Percentiles rank a stretch among this genome's conserved stretches.
These are phyloP conservation scores for Leccinum sublutescens DNA, from an alignment of 768 basidiomycete species.

Conservation along the genomic window DNA sequence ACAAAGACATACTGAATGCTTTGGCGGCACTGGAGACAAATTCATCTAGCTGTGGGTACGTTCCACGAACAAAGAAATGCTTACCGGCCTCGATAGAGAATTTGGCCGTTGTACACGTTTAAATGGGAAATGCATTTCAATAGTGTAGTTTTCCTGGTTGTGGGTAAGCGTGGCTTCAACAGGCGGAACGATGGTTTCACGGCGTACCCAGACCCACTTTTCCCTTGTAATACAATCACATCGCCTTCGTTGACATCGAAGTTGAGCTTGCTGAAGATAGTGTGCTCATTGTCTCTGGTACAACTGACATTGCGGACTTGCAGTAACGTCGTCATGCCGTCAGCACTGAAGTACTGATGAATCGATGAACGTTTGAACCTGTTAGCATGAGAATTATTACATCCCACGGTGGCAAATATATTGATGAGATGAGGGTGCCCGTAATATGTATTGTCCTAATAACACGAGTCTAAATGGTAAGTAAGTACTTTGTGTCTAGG, in stretches of 20 bases:
- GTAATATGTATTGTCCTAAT: constrained; percentile 18
- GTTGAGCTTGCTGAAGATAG: constrained; percentile 59
- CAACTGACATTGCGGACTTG: constrained; percentile 53
- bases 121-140: constrained; percentile 85
- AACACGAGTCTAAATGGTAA: constrained; percentile 29
- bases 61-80: constrained; percentile 15
- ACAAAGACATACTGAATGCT: constrained; percentile 41
- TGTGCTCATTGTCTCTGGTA: constrained; percentile 42
- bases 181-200: not conserved
- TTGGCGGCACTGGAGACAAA: constrained; percentile 43
- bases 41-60: not conserved
- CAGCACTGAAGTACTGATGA: not conserved
- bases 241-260: constrained; percentile 71
- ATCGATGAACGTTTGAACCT: not conserved
- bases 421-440: constrained; percentile 17
- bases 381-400: not conserved
- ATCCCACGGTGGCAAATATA: constrained; percentile 19
- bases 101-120: constrained; percentile 63
- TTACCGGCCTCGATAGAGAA: constrained; percentile 67
- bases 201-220: constrained; percentile 69
- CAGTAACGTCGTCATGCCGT: constrained; percentile 38
- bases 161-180: constrained; percentile 4
- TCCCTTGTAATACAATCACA: constrained; percentile 74
- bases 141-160: constrained; percentile 62
- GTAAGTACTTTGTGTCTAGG: constrained; percentile 34